These are phyloP conservation scores for Solanum paucissectum DNA, from an alignment of 257 asterid genomes.

Conservation along the genomic window DNA sequence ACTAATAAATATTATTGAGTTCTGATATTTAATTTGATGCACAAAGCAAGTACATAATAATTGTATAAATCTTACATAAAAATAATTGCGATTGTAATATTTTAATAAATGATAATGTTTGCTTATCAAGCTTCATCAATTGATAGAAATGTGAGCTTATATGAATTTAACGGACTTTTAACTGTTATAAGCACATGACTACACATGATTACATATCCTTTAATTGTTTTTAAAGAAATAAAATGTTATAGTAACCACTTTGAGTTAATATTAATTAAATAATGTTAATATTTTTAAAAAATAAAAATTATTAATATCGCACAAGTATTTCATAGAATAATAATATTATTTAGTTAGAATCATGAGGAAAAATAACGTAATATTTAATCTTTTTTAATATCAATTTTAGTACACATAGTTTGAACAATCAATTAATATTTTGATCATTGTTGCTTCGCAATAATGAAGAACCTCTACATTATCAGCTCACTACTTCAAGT, in stretches of 20 bases:
- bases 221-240: background rate
- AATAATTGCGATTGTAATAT: background rate
- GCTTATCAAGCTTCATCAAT: background rate
- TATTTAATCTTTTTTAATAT: background rate
- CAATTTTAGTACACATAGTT: background rate
- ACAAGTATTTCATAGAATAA: background rate
- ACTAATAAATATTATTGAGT: background rate
- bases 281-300: too few relatives aligned
- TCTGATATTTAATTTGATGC: background rate
- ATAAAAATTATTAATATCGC: background rate
- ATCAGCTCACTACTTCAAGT: background rate
- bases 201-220: background rate
- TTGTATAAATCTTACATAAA: background rate
- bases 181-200: background rate
- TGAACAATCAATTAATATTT: background rate
- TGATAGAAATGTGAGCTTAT: background rate
- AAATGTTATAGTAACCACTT: background rate
- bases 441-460: background rate
- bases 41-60: background rate
- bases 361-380: background rate
- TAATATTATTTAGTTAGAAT: background rate
- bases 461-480: background rate
- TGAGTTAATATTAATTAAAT: background rate
- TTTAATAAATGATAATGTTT: background rate
- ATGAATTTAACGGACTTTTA: background rate